Evolutionary conservation across 2,329 filamentous ascomycete genomes (phyloP).

Genomic region (Scedosporium dehoogii): DNA sequence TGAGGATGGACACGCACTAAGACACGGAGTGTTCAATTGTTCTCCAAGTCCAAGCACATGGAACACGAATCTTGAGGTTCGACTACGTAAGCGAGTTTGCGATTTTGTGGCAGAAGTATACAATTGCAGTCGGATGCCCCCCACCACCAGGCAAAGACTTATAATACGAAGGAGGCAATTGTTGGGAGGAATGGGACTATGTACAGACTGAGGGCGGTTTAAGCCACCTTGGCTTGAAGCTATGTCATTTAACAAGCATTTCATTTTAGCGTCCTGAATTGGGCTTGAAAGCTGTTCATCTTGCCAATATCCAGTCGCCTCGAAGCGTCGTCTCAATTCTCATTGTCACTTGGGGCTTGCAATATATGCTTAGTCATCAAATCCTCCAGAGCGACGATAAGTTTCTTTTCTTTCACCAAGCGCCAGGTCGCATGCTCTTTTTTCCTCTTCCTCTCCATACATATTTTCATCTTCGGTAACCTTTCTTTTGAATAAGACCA

Average conservation of each 20-base stretch:
- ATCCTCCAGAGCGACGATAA: not conserved
- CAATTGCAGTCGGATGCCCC: not conserved
- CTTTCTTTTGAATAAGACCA: constrained; percentile 22
- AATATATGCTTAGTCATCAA: not conserved
- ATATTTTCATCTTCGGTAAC: constrained; percentile 31
- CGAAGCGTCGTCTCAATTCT: not conserved
- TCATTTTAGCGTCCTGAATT: not conserved
- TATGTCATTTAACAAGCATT: not conserved
- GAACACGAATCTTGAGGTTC: not conserved
- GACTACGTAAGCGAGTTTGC: not conserved
- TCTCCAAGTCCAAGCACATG: not conserved
- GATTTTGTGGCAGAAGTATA: not conserved
- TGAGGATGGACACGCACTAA: too few species aligned
- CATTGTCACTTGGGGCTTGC: not conserved
- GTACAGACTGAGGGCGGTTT: not conserved
- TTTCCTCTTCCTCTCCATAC: constrained; percentile 35
- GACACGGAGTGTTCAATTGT: too few species aligned
- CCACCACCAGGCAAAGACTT: constrained; percentile 5
- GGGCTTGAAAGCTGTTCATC: not conserved
- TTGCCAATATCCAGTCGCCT: not conserved
- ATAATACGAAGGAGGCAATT: constrained; percentile 7
- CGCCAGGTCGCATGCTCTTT: constrained; percentile 8
- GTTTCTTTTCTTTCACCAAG: not conserved
- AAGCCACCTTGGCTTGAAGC: not conserved
- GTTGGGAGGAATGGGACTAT: not conserved